Base-by-base conservation (phyloP, 306 rosid species). In the Dalbergia cultrata region DNA sequence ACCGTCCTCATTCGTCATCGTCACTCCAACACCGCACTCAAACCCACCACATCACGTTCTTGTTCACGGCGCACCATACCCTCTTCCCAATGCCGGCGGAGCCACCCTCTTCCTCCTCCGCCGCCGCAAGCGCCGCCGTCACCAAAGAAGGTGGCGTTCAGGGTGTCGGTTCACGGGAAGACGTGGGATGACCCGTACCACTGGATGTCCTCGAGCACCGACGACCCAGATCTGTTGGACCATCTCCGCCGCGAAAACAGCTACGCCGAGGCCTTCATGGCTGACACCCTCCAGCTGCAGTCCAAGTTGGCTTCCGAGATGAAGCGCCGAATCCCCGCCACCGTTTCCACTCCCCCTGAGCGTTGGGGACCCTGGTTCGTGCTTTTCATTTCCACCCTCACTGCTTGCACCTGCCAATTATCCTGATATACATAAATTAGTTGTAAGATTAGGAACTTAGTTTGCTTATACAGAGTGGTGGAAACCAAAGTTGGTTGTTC, bases 341-440 rank as follows among this genome's bases (percentile, higher is more conserved):
- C 82, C 71, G 67, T 95, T 86, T 90, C 92, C 82, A 90, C 97
- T 72, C 97, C 99, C 52, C 96, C 98, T 61, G 93, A 95, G 87
- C 90, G 83, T 78, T 95, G 97, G 96, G 97, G 98, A 63, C 93
- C 95, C 80, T 95, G 99, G 99, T 95, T 81, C 3, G 89, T 78
- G 35, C 41, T 64, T 3, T 41, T 22, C 11, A 13, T 33, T 7
- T 66, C 62, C 16, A 3, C 31, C 34, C 9, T 26, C 73, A 10
- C 5, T 18, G 68, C 4, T 33, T 49, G 11, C 9, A 10, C 50
- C 12, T 26, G 2, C 7, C 47, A 43, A 43, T 7, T 43, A 43
- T 3, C 47, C 47, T 43, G 47, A 43, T 43, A 43, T 43, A 43
- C 47, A 43, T 43, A 8, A 8, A 43, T 43, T 43, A 43, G 11